These are phyloP conservation scores for Myriosclerotinia curreyana DNA, from an alignment of 2,329 filamentous ascomycete species.

Conservation along the genomic window DNA sequence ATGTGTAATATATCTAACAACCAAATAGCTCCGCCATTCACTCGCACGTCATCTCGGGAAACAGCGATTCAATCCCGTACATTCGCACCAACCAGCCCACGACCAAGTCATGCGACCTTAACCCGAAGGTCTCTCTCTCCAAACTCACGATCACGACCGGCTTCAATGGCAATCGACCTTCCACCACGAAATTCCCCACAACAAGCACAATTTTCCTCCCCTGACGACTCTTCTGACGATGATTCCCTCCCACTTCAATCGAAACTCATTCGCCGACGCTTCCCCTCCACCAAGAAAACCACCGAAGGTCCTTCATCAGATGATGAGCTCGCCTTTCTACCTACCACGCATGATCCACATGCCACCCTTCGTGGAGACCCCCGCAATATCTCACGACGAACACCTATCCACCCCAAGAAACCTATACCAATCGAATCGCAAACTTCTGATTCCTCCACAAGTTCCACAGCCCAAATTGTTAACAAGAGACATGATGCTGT, in stretches of 20 bases:
- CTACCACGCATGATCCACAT: slow-evolving; percentile 33
- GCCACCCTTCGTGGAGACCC: slow-evolving; percentile 37
- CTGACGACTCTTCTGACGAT: slow-evolving; percentile 33
- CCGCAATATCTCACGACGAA: slow-evolving; percentile 25
- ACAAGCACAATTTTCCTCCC: slow-evolving; percentile 24
- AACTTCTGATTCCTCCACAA: slow-evolving; percentile 61
- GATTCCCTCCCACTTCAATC: slow-evolving; percentile 34
- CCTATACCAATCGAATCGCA: slow-evolving; percentile 33
- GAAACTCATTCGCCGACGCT: slow-evolving; percentile 37
- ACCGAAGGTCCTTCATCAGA: slow-evolving; percentile 31
- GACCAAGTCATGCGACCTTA: slow-evolving; percentile 32
- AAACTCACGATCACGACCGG: slow-evolving; percentile 29
- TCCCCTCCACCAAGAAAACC: slow-evolving; percentile 32
- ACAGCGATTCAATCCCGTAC: slow-evolving; percentile 36
- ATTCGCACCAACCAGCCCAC: slow-evolving; percentile 32
- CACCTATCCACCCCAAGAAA: slow-evolving; percentile 27
- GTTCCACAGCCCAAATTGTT: slow-evolving; percentile 42
- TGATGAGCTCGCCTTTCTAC: slow-evolving; percentile 37
- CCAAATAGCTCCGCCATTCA: slow-evolving; percentile 36
- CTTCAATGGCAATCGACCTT: slow-evolving; percentile 18
- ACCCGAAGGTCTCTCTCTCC: slow-evolving; percentile 34
- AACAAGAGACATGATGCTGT: slow-evolving; percentile 22
- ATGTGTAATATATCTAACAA: slow-evolving; percentile 20
- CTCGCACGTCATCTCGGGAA: slow-evolving; percentile 37
- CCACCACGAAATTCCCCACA: slow-evolving; percentile 26